Percentiles rank a stretch among this genome's conserved stretches.
phyloP scores from a whole-genome alignment of 2,329 filamentous ascomycete genomes.

The Aureobasidium sp. region DNA sequence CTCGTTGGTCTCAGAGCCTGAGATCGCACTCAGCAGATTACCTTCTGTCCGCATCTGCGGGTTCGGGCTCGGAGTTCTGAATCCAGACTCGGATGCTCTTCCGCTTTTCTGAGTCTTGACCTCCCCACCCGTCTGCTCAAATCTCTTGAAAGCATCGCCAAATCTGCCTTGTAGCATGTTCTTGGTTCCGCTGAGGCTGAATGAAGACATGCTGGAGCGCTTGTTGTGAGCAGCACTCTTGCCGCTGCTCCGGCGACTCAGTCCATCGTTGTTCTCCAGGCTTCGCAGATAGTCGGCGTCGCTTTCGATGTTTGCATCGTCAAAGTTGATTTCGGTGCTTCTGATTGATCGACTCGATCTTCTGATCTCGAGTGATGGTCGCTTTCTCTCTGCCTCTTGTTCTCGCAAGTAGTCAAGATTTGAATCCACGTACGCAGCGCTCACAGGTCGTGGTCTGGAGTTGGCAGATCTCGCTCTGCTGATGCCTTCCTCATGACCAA shows the following conservation, averaged over 20 bases:
- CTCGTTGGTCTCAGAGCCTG: constrained; percentile 67
- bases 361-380: constrained; percentile 28
- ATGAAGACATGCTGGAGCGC: constrained; percentile 61
- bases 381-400: constrained; percentile 49
- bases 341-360: constrained; percentile 23
- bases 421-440: constrained; percentile 68
- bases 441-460: constrained; percentile 64
- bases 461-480: constrained; percentile 58
- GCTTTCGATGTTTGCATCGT: constrained; percentile 65
- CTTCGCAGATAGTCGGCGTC: constrained; percentile 77
- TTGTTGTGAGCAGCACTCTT: constrained; percentile 47
- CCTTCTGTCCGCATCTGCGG: constrained; percentile 22
- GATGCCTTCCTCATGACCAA: constrained; percentile 54
- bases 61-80: constrained; percentile 12
- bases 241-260: constrained; percentile 47
- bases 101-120: not conserved
- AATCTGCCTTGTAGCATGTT: constrained; percentile 82
- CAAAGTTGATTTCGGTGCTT: constrained; percentile 34
- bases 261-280: constrained; percentile 57
- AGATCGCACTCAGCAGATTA: constrained; percentile 58
- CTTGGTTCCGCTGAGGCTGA: constrained; percentile 44
- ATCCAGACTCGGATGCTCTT: constrained; percentile 4
- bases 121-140: constrained; percentile 47
- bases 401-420: constrained; percentile 78
- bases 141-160: constrained; percentile 87